Evolutionary conservation across 441 rosid genomes (phyloP).

Genomic region (Populus hybrid): DNA sequence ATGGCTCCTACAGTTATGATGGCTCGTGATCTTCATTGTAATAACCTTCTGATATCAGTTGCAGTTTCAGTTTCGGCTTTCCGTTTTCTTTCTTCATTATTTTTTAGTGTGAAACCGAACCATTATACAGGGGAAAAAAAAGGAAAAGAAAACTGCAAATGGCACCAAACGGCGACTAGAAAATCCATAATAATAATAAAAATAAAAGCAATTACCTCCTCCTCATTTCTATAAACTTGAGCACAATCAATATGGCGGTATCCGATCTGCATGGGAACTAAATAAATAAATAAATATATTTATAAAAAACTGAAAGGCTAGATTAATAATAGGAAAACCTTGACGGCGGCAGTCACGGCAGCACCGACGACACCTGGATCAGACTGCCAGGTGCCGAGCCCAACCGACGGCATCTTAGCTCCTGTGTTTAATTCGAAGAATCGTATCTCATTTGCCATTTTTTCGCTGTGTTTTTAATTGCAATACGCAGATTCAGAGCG

Average conservation of each 20-base stretch:
- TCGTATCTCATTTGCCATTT: constrained; percentile 33
- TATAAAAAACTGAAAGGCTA: neutral
- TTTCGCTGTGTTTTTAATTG: neutral
- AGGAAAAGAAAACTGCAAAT: neutral
- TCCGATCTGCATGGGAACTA: constrained; percentile 41
- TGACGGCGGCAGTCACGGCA: constrained; percentile 43
- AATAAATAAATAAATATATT: neutral
- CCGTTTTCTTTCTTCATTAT: too few species aligned
- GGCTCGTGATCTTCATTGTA: too few species aligned
- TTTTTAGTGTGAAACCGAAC: too few species aligned
- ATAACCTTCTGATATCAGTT: too few species aligned
- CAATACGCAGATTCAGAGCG: neutral
- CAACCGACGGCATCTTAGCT: constrained; percentile 60
- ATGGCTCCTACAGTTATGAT: too few species aligned
- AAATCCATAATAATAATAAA: neutral
- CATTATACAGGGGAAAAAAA: neutral
- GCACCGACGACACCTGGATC: constrained; percentile 47
- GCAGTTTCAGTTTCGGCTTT: too few species aligned
- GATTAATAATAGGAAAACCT: constrained; percentile 29
- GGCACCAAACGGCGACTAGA: neutral
- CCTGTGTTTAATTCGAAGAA: constrained; percentile 51
- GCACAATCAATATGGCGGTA: constrained; percentile 89
- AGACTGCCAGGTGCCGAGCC: constrained; percentile 63
- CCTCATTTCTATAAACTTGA: constrained; percentile 54
- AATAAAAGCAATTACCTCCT: constrained; percentile 44